Conservation (phyloP, 768 basidiomycete genomes). For the Coprinopsis marcescibilis region DNA sequence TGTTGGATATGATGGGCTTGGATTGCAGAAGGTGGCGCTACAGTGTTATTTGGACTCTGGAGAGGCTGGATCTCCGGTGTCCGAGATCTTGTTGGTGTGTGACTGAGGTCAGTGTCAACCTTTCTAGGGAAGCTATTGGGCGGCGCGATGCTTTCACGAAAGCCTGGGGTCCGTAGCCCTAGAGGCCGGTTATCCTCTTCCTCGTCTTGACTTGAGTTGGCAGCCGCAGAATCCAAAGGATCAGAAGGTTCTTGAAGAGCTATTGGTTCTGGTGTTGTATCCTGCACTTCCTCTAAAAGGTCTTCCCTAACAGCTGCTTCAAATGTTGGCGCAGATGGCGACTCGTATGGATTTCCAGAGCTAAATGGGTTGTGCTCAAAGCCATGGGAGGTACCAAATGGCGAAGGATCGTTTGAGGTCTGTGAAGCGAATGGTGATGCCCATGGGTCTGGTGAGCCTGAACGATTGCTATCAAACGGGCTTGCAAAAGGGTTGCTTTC, state of each 20-base stretch:
- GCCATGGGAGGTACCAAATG: conserved; percentile 18
- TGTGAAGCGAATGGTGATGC: conserved; percentile 46
- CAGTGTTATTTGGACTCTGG: not conserved
- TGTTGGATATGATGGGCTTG: conserved; percentile 3
- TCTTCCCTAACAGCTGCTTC: conserved; percentile 11
- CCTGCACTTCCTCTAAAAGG: not conserved
- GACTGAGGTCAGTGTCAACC: conserved; percentile 34
- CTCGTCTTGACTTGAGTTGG: conserved; percentile 23
- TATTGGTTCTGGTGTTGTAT: not conserved
- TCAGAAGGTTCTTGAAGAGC: conserved; percentile 24
- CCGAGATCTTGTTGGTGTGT: conserved; percentile 15
- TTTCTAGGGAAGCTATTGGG: conserved; percentile 32
- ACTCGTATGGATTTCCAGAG: conserved; percentile 5
- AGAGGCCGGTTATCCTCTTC: conserved; percentile 31
- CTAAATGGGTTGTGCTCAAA: conserved; percentile 17
- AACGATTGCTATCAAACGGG: conserved; percentile 55
- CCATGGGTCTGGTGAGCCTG: conserved; percentile 75
- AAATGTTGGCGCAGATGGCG: not conserved
- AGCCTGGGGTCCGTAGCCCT: conserved; percentile 39
- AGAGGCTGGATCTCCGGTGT: conserved; percentile 17
- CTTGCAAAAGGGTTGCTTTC: conserved; percentile 75
- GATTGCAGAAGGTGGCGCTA: not conserved
- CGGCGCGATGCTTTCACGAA: conserved; percentile 43
- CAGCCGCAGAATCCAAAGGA: conserved; percentile 29
- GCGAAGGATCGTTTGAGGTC: conserved; percentile 24